Percentiles rank a stretch among this genome's conserved stretches.
Evolutionary conservation across 768 basidiomycete species (phyloP).

Genomic region (Kwoniella sp.): DNA sequence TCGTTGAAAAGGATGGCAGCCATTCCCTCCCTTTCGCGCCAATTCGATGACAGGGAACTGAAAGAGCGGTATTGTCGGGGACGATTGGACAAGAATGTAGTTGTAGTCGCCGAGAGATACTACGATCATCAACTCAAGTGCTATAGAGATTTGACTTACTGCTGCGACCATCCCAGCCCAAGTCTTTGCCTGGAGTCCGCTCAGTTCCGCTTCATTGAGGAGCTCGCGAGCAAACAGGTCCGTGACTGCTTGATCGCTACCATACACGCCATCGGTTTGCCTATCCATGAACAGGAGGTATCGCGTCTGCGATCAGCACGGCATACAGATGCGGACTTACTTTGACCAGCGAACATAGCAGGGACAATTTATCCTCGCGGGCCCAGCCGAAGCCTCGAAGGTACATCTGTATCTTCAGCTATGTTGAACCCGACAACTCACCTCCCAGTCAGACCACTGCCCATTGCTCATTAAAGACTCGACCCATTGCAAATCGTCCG

Average conservation of each 20-base stretch:
- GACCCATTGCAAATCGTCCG: slow-evolving; percentile 18
- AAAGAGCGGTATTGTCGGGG: slow-evolving; percentile 26
- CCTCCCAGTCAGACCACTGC: slow-evolving; percentile 17
- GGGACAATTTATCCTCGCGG: too few species aligned
- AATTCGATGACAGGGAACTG: slow-evolving; percentile 17
- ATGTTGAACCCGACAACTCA: slow-evolving; percentile 7
- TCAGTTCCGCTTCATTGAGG: too few species aligned
- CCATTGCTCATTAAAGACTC: not conserved
- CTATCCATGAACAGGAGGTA: not conserved
- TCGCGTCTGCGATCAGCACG: slow-evolving; percentile 1
- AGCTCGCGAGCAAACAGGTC: too few species aligned
- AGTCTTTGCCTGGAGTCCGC: too few species aligned
- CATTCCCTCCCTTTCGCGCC: slow-evolving; percentile 26
- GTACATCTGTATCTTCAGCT: too few species aligned
- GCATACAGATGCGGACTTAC: not conserved
- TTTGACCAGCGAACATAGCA: slow-evolving; percentile 10
- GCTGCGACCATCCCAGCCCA: slow-evolving; percentile 22
- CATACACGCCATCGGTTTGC: not conserved
- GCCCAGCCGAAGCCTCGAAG: not conserved
- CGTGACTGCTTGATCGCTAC: slow-evolving; percentile 1
- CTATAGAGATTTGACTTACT: not conserved
- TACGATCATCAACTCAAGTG: not conserved
- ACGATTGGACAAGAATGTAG: slow-evolving; percentile 18
- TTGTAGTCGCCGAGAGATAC: slow-evolving; percentile 5
- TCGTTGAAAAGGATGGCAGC: slow-evolving; percentile 4